Conservation (phyloP, 805 yeast genomes). For the Candida vaughaniae region DNA sequence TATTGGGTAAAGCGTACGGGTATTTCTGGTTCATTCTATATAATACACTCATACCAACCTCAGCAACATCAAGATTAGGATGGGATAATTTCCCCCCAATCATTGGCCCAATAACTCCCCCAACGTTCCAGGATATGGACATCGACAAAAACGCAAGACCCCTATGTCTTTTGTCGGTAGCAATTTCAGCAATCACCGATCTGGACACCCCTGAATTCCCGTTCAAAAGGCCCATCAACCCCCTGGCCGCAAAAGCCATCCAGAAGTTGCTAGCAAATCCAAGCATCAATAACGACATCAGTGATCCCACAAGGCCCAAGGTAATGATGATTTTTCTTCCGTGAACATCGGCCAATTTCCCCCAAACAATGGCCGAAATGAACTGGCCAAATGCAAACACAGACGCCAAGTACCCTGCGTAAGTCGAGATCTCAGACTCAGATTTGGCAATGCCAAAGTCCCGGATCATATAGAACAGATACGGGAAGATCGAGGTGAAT, state of each 20-base stretch:
- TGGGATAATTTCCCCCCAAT: slow-evolving; percentile 13
- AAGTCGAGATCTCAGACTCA: slow-evolving; percentile 53
- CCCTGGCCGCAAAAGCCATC: slow-evolving; percentile 28
- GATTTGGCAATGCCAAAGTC: slow-evolving; percentile 51
- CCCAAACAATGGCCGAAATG: slow-evolving; percentile 60
- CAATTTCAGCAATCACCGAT: slow-evolving; percentile 16
- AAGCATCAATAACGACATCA: slow-evolving; percentile 23
- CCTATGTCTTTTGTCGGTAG: slow-evolving; percentile 13
- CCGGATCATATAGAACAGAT: slow-evolving; percentile 60
- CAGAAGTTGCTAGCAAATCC: slow-evolving; percentile 30
- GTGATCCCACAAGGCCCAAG: slow-evolving; percentile 25
- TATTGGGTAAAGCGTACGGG: slow-evolving; percentile 24
- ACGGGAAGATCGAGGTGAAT: slow-evolving; percentile 63
- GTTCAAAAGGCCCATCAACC: slow-evolving; percentile 23
- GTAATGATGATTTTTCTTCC: slow-evolving; percentile 50
- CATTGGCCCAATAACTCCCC: slow-evolving; percentile 15
- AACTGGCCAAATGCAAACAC: slow-evolving; percentile 61
- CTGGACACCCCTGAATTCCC: slow-evolving; percentile 15
- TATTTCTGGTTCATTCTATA: slow-evolving; percentile 5
- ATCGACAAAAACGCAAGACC: slow-evolving; percentile 14
- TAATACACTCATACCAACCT: background rate
- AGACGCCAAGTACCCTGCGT: slow-evolving; percentile 61
- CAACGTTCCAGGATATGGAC: slow-evolving; percentile 17
- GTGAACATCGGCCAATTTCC: slow-evolving; percentile 48
- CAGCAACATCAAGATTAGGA: slow-evolving; percentile 5